These are phyloP conservation scores for Oenanthe sinensis DNA, from an alignment of 129 eudicot genomes.

Conservation along the genomic window DNA sequence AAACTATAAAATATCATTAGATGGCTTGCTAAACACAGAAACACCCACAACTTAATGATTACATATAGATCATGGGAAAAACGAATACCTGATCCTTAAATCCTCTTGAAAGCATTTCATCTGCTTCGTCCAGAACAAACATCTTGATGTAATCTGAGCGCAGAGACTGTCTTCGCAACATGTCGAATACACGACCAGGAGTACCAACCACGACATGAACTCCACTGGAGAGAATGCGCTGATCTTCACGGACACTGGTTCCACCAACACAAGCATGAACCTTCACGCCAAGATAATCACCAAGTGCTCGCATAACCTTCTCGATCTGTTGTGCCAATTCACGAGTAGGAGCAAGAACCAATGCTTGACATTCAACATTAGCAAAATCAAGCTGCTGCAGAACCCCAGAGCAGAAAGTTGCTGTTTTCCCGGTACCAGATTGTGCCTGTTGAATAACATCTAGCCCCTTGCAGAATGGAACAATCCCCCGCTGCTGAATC, in stretches of 20 bases:
- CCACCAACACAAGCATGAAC: slow-evolving; percentile 33
- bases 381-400: slow-evolving; percentile 25
- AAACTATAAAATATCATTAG: neutral
- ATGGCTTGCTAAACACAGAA: neutral
- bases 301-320: slow-evolving; percentile 30
- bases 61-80: neutral
- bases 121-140: slow-evolving; percentile 27
- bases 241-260: slow-evolving; percentile 27
- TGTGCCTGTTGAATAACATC: slow-evolving; percentile 32
- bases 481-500: slow-evolving; percentile 26
- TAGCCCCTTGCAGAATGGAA: slow-evolving; percentile 26
- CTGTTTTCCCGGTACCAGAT: slow-evolving; percentile 28
- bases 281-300: slow-evolving; percentile 25
- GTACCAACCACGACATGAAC: slow-evolving; percentile 34
- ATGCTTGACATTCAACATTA: slow-evolving; percentile 19
- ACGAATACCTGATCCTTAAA: slow-evolving; percentile 23
- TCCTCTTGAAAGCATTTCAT: slow-evolving; percentile 27
- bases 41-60: neutral
- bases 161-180: slow-evolving; percentile 22
- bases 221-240: slow-evolving; percentile 22
- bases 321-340: slow-evolving; percentile 30
- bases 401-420: slow-evolving; percentile 31
- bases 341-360: slow-evolving; percentile 28
- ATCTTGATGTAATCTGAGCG: slow-evolving; percentile 17
- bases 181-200: slow-evolving; percentile 25